A percentile compares a stretch with the other conserved stretches of the same genome.
These are phyloP conservation scores for Geotrichum phurueaensis DNA, from an alignment of 1,139 yeast species.

Conservation along the genomic window DNA sequence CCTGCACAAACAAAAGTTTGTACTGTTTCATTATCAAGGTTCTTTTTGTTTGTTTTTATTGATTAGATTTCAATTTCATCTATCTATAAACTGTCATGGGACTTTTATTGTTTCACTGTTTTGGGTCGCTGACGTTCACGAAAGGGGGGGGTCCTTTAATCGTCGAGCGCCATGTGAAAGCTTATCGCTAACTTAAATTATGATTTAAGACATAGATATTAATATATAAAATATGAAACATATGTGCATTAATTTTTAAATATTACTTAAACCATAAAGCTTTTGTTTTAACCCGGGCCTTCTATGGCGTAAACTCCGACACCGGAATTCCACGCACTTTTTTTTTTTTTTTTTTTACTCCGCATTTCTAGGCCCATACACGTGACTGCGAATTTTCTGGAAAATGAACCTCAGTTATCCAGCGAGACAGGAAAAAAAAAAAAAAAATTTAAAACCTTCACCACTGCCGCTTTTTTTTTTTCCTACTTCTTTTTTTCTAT, in stretches of 20 bases:
- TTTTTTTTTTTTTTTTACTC: neutral
- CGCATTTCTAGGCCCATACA: neutral
- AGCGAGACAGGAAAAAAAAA: neutral
- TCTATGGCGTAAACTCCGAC: neutral
- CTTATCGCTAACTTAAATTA: neutral
- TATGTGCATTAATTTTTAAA: too few relatives aligned
- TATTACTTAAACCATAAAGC: neutral
- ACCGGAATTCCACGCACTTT: neutral
- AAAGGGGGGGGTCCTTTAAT: neutral
- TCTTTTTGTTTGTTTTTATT: too few relatives aligned
- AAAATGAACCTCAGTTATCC: neutral
- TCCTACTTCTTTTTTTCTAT: neutral
- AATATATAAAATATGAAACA: neutral
- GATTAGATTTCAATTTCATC: too few relatives aligned
- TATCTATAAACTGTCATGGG: neutral
- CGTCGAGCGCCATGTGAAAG: neutral
- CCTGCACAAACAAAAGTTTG: neutral
- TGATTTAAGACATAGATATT: neutral
- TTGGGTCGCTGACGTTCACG: neutral
- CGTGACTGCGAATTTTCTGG: neutral
- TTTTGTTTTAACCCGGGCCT: neutral
- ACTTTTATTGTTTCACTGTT: neutral
- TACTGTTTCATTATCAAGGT: neutral
- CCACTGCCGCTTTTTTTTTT: neutral
- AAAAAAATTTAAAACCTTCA: neutral